phyloP scores from a whole-genome alignment of 1,284 basidiomycete species.

The Tausonia pullulans region DNA sequence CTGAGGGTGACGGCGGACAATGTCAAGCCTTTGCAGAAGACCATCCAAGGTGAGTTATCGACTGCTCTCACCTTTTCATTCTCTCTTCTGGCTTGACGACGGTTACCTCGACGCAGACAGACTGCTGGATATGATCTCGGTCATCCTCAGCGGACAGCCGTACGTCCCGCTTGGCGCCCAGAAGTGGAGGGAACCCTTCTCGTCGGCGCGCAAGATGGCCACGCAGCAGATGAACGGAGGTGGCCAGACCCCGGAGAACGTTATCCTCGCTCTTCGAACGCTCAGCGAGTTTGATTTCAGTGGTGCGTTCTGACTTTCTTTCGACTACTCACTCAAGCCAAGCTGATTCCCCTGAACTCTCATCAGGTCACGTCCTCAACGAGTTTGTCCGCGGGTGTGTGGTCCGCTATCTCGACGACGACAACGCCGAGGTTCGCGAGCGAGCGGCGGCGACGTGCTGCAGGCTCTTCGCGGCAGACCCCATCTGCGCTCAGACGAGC shows the following conservation, averaged over 20 bases:
- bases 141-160: slow-evolving; percentile 65
- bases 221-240: slow-evolving; percentile 9
- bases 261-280: slow-evolving; percentile 76
- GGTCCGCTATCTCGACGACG: slow-evolving; percentile 88
- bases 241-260: slow-evolving; percentile 55
- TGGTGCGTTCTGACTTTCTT: slow-evolving; percentile 41
- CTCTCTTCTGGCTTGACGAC: background rate
- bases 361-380: slow-evolving; percentile 77
- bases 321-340: background rate
- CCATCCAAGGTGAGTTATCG: slow-evolving; percentile 64
- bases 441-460: slow-evolving; percentile 91
- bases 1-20: slow-evolving; percentile 74
- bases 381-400: slow-evolving; percentile 92
- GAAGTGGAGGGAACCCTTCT: background rate
- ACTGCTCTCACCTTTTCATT: slow-evolving; percentile 18
- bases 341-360: background rate
- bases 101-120: slow-evolving; percentile 48
- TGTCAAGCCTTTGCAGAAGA: slow-evolving; percentile 81
- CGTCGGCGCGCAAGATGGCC: background rate
- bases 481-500: slow-evolving; percentile 92
- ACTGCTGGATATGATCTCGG: slow-evolving; percentile 68
- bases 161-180: slow-evolving; percentile 75
- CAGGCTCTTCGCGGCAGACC: slow-evolving; percentile 82
- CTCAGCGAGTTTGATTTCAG: slow-evolving; percentile 92
- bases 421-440: slow-evolving; percentile 74